Base-by-base conservation (phyloP, 345 rosid species). In the Dovyalis caffra region DNA sequence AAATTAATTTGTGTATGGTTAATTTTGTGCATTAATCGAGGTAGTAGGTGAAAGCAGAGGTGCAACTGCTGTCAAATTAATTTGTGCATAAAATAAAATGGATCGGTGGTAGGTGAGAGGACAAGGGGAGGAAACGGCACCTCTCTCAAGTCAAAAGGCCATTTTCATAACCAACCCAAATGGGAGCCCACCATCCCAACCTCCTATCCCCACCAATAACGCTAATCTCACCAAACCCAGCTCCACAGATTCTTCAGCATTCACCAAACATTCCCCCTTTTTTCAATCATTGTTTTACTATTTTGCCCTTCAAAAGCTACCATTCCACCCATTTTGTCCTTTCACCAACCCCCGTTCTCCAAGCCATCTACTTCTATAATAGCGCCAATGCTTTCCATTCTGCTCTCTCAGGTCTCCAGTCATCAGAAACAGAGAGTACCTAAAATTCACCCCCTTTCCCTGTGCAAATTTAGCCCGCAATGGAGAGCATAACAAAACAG, bases 161-260 rank as follows among this genome's bases (percentile, higher is more conserved):
- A 61, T 0, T 23, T 20, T 33, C 56, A 7, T 25, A 37, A 53
- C 53, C 70, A 32, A 66, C 38, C 29, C 66, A 1, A 3, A n/a
- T 35, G 49, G 66, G 34, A 43, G 14, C 68, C 72, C 78, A 60
- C 68, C 26, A n/a, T 23, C 23, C 10, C 56, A 18, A 20, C 56
- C 56, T 9, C 9, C 0, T 47, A 5, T 15, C 56, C 53, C 3
- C 37, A 20, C 32, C 77, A 75, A 14, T 20, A 57, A 40, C 69
- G 67, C 72, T 2, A 4, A 31, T 68, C 78, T 43, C 72, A 75
- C 78, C 78, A 75, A n/a, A 75, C 78, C 72, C 68, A 28, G 0
- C 35, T 68, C 73, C 78, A 58, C 67, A 10, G 26, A 25, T 12
- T 38, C 58, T 28, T 29, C 32, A n/a, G 34, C 5, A 4, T 9